Conservation (phyloP, 495 filamentous ascomycete species). For the Neurospora sp. region DNA sequence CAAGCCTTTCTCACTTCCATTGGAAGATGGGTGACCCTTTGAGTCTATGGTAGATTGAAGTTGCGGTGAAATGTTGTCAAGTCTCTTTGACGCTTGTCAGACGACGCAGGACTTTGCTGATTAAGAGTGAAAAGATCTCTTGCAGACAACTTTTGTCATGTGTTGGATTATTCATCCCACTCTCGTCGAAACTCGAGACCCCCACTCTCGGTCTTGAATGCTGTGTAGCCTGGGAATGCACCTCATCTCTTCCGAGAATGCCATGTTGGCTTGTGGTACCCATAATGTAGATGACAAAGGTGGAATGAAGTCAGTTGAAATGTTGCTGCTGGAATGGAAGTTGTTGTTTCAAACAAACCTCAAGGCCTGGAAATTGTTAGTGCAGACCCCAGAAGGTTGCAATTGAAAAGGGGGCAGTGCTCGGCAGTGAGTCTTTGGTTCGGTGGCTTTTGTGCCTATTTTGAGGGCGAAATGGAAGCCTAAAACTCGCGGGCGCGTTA, state of each 20-base stretch:
- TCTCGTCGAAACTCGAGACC: neutral
- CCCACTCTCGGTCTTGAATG: neutral
- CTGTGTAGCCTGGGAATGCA: neutral
- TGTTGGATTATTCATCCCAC: neutral
- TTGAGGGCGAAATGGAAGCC: neutral
- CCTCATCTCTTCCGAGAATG: neutral
- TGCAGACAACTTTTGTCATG: neutral
- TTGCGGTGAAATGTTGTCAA: neutral
- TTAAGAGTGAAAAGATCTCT: neutral
- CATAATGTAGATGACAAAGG: no score
- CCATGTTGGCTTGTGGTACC: neutral
- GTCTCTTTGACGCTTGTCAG: neutral
- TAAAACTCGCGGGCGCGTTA: neutral
- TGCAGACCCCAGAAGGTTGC: neutral
- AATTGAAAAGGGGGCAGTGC: neutral
- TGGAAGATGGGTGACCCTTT: neutral
- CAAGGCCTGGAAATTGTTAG: neutral
- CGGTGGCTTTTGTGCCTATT: neutral
- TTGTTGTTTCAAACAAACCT: neutral
- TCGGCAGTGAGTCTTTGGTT: neutral
- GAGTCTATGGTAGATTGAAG: neutral
- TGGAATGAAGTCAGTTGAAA: neutral
- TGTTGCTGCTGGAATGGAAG: neutral
- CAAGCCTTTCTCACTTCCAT: neutral
- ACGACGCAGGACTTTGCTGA: neutral